Evolutionary conservation across 768 basidiomycete species (phyloP).

Genomic region (Leccinum disarticulatum): DNA sequence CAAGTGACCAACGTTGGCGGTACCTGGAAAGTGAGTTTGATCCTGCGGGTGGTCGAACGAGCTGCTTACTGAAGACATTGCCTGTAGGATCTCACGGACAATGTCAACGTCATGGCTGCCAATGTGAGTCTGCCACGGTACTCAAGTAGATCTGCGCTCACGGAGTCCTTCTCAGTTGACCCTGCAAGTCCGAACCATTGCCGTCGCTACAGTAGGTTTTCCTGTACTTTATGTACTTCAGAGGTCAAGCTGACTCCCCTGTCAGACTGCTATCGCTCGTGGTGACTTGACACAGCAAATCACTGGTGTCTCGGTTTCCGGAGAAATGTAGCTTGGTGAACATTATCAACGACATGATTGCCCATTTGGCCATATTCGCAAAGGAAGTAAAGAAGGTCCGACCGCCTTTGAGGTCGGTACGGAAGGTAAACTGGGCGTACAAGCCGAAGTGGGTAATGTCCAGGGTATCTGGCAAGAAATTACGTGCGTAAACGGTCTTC

Average conservation of each 20-base stretch:
- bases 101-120: conserved; percentile 94
- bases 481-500: conserved; percentile 59
- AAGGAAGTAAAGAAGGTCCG: conserved; percentile 90
- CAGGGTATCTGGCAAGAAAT: conserved; percentile 99
- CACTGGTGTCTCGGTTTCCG: conserved; percentile 85
- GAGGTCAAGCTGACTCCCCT: not conserved
- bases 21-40: conserved; percentile 75
- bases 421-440: conserved; percentile 97
- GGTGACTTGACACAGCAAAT: conserved; percentile 96
- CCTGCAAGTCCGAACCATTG: conserved; percentile 89
- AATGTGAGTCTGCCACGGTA: conserved; percentile 54
- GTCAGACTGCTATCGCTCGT: conserved; percentile 84
- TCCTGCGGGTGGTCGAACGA: not conserved
- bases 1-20: conserved; percentile 92
- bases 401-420: conserved; percentile 98
- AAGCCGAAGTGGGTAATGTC: conserved; percentile 94
- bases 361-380: conserved; percentile 66
- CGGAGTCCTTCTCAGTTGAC: conserved; percentile 59
- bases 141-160: conserved; percentile 4
- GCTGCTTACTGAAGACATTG: conserved; percentile 13
- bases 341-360: conserved; percentile 93
- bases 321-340: conserved; percentile 94
- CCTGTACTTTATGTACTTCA: not conserved
- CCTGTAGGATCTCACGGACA: conserved; percentile 78
- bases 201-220: conserved; percentile 77